Evolutionary conservation across 148 eudicot genomes (phyloP).

Genomic region (Rhododendron griersonianum): DNA sequence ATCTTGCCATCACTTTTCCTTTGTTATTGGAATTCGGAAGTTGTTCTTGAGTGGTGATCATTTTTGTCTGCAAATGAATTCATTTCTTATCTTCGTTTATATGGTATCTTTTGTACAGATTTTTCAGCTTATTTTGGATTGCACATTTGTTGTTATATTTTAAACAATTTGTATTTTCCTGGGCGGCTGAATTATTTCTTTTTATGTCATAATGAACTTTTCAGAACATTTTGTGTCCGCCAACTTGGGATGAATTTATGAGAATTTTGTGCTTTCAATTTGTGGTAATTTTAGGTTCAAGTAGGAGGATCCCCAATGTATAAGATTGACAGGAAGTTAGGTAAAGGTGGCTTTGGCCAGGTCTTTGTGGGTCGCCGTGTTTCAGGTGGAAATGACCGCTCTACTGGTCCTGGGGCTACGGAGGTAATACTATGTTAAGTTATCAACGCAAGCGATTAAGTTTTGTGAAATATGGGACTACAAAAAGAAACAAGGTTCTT

Average conservation of each 20-base stretch:
- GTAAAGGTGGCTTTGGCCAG: conserved; percentile 95
- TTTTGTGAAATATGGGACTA: background rate
- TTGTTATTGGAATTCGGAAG: background rate
- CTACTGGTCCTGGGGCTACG: conserved; percentile 56
- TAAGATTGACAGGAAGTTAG: conserved; percentile 75
- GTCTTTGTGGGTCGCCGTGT: conserved; percentile 85
- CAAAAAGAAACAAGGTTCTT: background rate
- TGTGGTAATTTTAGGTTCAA: conserved; percentile 52
- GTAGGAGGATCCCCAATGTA: conserved; percentile 79
- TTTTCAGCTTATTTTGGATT: background rate
- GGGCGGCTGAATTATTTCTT: background rate
- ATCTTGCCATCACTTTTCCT: background rate
- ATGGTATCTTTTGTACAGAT: background rate
- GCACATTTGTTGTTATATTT: background rate
- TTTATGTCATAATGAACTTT: background rate
- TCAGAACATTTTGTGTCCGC: background rate
- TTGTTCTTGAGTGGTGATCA: background rate
- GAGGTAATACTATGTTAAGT: conserved; percentile 43
- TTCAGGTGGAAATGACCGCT: conserved; percentile 61
- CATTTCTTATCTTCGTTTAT: background rate
- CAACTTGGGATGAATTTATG: background rate
- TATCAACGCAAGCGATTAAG: background rate
- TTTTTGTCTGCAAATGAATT: background rate
- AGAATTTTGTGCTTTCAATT: background rate
- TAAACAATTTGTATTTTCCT: background rate